Evolutionary conservation across 306 rosid species (phyloP).

Genomic region (Fragaria nilgerrensis): DNA sequence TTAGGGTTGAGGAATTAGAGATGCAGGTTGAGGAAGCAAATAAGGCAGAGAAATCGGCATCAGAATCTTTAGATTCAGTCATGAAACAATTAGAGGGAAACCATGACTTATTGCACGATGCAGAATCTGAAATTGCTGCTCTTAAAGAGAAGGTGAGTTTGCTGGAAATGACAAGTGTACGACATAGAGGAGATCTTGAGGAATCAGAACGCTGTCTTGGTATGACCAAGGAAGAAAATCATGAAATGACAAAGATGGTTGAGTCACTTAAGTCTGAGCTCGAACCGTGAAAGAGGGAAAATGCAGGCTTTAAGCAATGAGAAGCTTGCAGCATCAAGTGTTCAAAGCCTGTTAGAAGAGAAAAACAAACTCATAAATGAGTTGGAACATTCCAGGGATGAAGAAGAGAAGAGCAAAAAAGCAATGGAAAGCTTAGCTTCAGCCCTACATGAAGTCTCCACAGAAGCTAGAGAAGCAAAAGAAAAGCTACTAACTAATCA

Average conservation of each 20-base stretch:
- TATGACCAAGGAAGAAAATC: conserved; percentile 55
- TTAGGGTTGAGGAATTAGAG: conserved; percentile 64
- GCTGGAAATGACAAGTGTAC: conserved; percentile 70
- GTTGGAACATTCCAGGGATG: conserved; percentile 65
- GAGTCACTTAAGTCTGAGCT: conserved; percentile 57
- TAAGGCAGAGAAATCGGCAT: conserved; percentile 78
- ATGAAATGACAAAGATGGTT: conserved; percentile 49
- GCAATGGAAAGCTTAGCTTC: conserved; percentile 98
- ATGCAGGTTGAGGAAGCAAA: conserved; percentile 57
- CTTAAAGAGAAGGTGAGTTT: conserved; percentile 73
- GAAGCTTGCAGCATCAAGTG: conserved; percentile 75
- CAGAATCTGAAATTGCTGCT: conserved; percentile 66
- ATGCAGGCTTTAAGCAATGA: conserved; percentile 71
- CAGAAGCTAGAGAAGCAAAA: conserved; percentile 84
- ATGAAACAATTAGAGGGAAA: conserved; percentile 70
- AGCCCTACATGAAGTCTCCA: conserved; percentile 83
- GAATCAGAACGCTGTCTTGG: conserved; percentile 55
- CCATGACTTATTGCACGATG: conserved; percentile 61
- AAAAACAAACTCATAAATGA: conserved; percentile 67
- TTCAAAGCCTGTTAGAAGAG: conserved; percentile 76
- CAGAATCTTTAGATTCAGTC: conserved; percentile 70
- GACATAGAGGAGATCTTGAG: conserved; percentile 71
- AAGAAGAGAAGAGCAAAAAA: conserved; percentile 86
- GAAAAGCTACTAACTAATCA: conserved; percentile 58
- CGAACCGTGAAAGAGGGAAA: conserved; percentile 65